A percentile compares a stretch with the other conserved stretches of the same genome.
phyloP scores from a whole-genome alignment of 1,139 yeast species.

The Lodderomyces metapsilosis region DNA sequence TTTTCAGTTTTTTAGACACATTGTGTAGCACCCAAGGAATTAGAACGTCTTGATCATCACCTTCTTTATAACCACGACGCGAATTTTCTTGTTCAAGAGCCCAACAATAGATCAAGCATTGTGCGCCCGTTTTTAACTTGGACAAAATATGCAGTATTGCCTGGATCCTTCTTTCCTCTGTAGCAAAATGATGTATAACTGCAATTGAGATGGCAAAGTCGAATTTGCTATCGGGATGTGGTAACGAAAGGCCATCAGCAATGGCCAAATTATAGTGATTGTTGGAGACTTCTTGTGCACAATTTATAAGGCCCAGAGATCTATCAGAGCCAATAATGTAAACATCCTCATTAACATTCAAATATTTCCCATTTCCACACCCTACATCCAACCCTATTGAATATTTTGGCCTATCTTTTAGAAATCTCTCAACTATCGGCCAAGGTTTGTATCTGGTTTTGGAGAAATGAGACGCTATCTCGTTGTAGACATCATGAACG shows the following conservation, averaged over 20 bases:
- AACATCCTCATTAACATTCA: slow-evolving; percentile 65
- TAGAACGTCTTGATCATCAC: slow-evolving; percentile 88
- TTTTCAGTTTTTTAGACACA: slow-evolving; percentile 35
- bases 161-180: slow-evolving; percentile 68
- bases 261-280: slow-evolving; percentile 45
- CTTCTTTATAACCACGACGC: slow-evolving; percentile 83
- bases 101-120: slow-evolving; percentile 87
- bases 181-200: slow-evolving; percentile 94
- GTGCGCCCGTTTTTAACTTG: slow-evolving; percentile 59
- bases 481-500: slow-evolving; percentile 89
- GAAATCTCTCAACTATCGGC: slow-evolving; percentile 86
- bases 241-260: slow-evolving; percentile 74
- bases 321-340: slow-evolving; percentile 81
- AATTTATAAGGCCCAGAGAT: slow-evolving; percentile 70
- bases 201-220: slow-evolving; percentile 96
- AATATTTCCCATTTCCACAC: slow-evolving; percentile 94
- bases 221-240: slow-evolving; percentile 58
- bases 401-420: slow-evolving; percentile 35
- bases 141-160: slow-evolving; percentile 71
- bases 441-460: slow-evolving; percentile 94
- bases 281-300: slow-evolving; percentile 57
- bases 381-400: slow-evolving; percentile 72
- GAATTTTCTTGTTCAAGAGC: slow-evolving; percentile 89
- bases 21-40: slow-evolving; percentile 86
- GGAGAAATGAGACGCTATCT: slow-evolving; percentile 90